Evolutionary conservation across 2,329 filamentous ascomycete species (phyloP).

Genomic region (Monosporascus sp.): DNA sequence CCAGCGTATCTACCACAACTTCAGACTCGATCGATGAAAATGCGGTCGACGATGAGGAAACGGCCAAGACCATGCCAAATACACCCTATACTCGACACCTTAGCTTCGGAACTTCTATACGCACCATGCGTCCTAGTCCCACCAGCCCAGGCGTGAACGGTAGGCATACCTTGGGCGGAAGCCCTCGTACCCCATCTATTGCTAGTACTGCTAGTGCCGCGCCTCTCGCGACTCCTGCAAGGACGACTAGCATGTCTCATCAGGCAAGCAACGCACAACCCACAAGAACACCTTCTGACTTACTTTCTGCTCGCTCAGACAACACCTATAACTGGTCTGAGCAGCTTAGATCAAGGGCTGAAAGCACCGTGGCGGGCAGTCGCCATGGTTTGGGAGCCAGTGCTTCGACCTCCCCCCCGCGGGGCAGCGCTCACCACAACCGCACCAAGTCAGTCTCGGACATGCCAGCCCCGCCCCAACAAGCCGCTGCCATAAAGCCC

Average conservation of each 20-base stretch:
- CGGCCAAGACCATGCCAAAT: constrained; percentile 53
- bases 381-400: constrained; percentile 51
- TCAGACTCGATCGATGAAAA: constrained; percentile 65
- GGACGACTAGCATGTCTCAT: constrained; percentile 32
- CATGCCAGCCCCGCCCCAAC: constrained; percentile 52
- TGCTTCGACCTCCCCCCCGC: constrained; percentile 38
- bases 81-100: constrained; percentile 79
- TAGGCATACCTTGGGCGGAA: constrained; percentile 38
- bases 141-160: constrained; percentile 59
- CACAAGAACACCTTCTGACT: constrained; percentile 61
- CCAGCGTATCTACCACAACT: constrained; percentile 63
- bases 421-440: constrained; percentile 46
- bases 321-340: constrained; percentile 97
- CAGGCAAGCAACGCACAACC: constrained; percentile 55
- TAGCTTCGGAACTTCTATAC: constrained; percentile 80
- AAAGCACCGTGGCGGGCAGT: constrained; percentile 63
- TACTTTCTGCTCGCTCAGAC: constrained; percentile 60
- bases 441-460: constrained; percentile 66
- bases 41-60: constrained; percentile 66
- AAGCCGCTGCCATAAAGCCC: constrained; percentile 42
- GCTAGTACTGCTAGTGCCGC: constrained; percentile 29
- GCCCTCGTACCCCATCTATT: constrained; percentile 27
- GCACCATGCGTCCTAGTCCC: constrained; percentile 58
- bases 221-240: constrained; percentile 27
- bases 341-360: constrained; percentile 85